Base-by-base conservation (phyloP, 2,329 filamentous ascomycete genomes). In the Cordyceps cicadae region DNA sequence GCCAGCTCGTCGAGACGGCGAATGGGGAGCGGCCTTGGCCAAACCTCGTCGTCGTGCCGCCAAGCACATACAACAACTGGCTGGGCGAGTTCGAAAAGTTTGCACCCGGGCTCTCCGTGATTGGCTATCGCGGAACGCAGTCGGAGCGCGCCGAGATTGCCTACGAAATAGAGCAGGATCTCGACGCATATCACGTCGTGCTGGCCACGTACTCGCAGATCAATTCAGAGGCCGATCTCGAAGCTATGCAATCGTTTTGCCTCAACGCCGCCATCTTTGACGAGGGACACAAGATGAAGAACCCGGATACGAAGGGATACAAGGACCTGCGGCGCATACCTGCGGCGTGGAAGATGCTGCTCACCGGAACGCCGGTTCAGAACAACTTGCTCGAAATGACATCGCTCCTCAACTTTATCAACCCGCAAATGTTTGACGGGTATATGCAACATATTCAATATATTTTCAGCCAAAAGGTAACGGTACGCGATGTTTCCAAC, bases 31-130 rank as follows among this genome's bases (percentile, higher is more conserved):
- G 80, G 76, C 70, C 84, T 69, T 77, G 91, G 90, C 68, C 91
- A 77, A 77, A 96, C 70, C 76, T 99, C 41, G 83, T 99, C 43
- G 87, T 99, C 32, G 94, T 97, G 1, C 94, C 94, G 5, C 89
- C 91, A 0, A 96, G 93, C 0, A 97, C 93, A 0, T 82, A 96
- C 68, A 93, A 96, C 69, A 99, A 99, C 70, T 99, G 94, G 94
- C 82, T 95, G 55, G 84, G 86, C 55, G 94, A 99, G 71, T 96
- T 99, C 68, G 78, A 87, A 63, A 87, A 85, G 53, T 99, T 99
- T 72, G 93, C 92, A 6, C 91, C 91, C 0, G 78, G 78, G 0
- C 74, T 99, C 32, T 82, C 80, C 0, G 87, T 97, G 39, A 90
- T 83, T 81, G 90, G 85, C 2, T 85, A 85, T 67, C 76, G 77